Conservation (phyloP, 306 rosid species). For the Castanea crenata region DNA sequence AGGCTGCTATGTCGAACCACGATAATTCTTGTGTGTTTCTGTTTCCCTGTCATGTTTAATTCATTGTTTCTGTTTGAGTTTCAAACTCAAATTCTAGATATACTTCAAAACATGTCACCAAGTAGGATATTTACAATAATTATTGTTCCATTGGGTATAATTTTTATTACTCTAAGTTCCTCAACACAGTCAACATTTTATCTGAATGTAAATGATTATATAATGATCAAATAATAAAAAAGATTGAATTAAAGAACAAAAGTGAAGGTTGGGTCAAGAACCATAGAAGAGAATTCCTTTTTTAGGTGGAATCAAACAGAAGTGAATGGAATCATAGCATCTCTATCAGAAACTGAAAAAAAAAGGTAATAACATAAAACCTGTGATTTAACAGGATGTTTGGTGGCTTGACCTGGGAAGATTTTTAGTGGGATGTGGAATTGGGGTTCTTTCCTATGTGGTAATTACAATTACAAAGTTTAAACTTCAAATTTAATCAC, state of each 20-base stretch:
- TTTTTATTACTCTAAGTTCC: not conserved
- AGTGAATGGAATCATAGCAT: not conserved
- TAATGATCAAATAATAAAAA: too few relatives aligned
- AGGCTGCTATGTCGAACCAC: too few relatives aligned
- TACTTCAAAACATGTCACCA: not conserved
- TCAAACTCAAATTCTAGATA: not conserved
- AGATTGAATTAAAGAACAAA: too few relatives aligned
- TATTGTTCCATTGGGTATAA: not conserved
- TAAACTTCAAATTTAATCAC: constrained; percentile 7
- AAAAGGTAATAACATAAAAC: constrained; percentile 14
- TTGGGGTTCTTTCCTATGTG: constrained; percentile 59
- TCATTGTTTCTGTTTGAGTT: not conserved
- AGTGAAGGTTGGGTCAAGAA: not conserved
- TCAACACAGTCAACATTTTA: too few relatives aligned
- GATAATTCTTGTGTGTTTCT: too few relatives aligned
- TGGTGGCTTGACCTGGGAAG: constrained; percentile 54
- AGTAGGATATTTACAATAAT: not conserved
- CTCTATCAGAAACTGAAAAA: not conserved
- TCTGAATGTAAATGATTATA: too few relatives aligned
- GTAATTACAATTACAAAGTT: constrained; percentile 37
- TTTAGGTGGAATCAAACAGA: not conserved
- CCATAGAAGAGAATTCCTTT: not conserved
- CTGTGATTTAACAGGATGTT: constrained; percentile 50
- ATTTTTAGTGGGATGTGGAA: too few relatives aligned
- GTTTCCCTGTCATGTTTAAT: not conserved